Conservation (phyloP, 129 eudicot species). For the Centella asiatica region DNA sequence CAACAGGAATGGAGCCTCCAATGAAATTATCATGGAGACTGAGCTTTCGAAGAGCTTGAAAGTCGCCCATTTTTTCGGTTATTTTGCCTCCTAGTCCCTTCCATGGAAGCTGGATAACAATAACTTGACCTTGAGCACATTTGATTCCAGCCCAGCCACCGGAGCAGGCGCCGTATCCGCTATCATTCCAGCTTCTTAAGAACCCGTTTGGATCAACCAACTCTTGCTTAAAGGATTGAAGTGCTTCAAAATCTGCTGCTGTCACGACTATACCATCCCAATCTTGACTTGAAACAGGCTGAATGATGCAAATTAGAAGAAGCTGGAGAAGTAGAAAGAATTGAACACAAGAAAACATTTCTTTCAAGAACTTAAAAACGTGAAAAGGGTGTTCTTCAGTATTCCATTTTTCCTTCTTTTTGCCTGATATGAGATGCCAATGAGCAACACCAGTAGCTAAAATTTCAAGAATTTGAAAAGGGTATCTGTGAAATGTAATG, state of each 20-base stretch:
- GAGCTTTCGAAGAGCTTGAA: constrained; percentile 52
- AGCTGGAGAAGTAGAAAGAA: too few relatives aligned
- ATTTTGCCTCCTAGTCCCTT: constrained; percentile 67
- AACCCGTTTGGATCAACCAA: constrained; percentile 37
- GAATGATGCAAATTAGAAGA: too few relatives aligned
- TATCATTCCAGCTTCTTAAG: constrained; percentile 62
- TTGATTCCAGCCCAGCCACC: constrained; percentile 84
- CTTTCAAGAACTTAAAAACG: too few relatives aligned
- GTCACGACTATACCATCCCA: constrained; percentile 29
- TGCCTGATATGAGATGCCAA: too few relatives aligned
- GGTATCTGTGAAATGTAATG: too few relatives aligned
- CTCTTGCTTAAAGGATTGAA: constrained; percentile 52
- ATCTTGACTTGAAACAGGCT: constrained; percentile 39
- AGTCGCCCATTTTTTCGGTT: constrained; percentile 51
- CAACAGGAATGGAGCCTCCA: constrained; percentile 51
- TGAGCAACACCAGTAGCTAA: too few relatives aligned
- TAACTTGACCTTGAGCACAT: constrained; percentile 59
- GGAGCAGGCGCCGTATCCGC: constrained; percentile 46
- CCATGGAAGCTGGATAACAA: constrained; percentile 75
- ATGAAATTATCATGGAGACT: constrained; percentile 80
- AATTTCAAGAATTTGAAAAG: too few relatives aligned
- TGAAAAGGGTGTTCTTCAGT: too few relatives aligned
- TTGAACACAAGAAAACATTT: too few relatives aligned
- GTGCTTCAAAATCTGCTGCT: constrained; percentile 51
- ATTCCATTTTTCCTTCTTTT: too few relatives aligned